These are phyloP conservation scores for Leishmania mexicana DNA, from an alignment of 208 protist genomes.

Conservation along the genomic window DNA sequence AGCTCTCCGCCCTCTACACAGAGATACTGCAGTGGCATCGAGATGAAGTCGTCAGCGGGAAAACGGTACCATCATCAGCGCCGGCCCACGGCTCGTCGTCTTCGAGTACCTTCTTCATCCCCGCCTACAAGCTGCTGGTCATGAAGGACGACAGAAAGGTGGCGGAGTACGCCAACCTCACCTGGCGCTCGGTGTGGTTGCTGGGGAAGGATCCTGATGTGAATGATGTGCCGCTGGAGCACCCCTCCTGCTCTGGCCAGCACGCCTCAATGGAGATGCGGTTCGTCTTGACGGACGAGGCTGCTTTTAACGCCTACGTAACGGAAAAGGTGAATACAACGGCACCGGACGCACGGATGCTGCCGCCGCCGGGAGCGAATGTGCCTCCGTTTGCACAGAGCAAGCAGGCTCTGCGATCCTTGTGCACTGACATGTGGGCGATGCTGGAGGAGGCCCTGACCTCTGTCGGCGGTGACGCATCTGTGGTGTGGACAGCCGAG, in stretches of 20 bases:
- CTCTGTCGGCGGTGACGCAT: conserved; percentile 30
- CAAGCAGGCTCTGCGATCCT: conserved; percentile 9
- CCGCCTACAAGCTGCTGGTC: conserved; percentile 53
- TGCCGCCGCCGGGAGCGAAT: neutral
- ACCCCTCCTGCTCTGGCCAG: conserved; percentile 84
- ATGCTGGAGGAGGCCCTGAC: conserved; percentile 39
- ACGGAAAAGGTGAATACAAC: neutral
- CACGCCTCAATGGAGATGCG: conserved; percentile 75
- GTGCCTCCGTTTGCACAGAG: conserved; percentile 8
- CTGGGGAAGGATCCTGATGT: conserved; percentile 61
- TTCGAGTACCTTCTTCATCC: conserved; percentile 45
- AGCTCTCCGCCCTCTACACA: conserved; percentile 28
- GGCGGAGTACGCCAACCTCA: conserved; percentile 33
- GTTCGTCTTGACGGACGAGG: conserved; percentile 47
- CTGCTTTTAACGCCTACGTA: conserved; percentile 7
- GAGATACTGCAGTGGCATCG: conserved; percentile 43
- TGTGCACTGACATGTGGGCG: conserved; percentile 34
- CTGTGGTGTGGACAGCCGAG: conserved; percentile 58
- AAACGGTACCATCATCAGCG: neutral
- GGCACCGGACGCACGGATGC: neutral
- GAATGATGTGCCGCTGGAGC: conserved; percentile 69
- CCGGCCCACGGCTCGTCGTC: neutral
- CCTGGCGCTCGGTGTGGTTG: conserved; percentile 59
- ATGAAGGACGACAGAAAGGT: conserved; percentile 60
- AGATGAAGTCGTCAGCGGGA: neutral